These are phyloP conservation scores for Botryotinia globosa DNA, from an alignment of 2,329 filamentous ascomycete genomes.

Conservation along the genomic window DNA sequence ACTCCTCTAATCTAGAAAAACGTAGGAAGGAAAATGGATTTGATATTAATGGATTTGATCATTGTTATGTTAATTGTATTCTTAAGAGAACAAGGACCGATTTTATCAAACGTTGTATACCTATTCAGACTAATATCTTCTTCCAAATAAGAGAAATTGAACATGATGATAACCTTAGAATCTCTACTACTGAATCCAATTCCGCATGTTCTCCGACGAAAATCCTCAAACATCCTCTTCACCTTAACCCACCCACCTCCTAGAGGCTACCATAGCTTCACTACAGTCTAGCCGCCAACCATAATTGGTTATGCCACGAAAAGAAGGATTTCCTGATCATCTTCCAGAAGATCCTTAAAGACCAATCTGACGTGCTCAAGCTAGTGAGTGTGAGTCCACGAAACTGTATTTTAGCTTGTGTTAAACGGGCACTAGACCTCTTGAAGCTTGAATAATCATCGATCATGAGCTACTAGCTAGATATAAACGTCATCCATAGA, in stretches of 20 bases:
- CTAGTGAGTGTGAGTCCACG: neutral
- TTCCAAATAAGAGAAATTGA: no score
- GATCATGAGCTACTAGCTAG: neutral
- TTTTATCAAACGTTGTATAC: no score
- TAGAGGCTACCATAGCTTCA: neutral
- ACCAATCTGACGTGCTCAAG: neutral
- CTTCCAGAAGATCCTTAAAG: neutral
- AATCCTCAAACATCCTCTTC: neutral
- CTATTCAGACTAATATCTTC: no score
- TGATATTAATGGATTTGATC: no score
- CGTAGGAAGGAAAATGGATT: no score
- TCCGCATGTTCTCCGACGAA: neutral
- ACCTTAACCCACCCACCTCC: neutral
- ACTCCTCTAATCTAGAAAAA: no score
- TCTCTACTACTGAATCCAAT: neutral
- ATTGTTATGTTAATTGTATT: no score
- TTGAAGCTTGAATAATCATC: neutral
- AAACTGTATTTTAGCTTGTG: neutral
- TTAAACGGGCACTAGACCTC: neutral
- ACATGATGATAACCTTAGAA: neutral
- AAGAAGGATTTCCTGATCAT: neutral
- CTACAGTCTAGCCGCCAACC: neutral
- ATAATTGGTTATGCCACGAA: rapidly evolving
- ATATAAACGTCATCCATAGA: neutral
- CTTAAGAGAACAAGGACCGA: no score